phyloP scores from a whole-genome alignment of 306 rosid species.

The Citrullus mucosospermus region DNA sequence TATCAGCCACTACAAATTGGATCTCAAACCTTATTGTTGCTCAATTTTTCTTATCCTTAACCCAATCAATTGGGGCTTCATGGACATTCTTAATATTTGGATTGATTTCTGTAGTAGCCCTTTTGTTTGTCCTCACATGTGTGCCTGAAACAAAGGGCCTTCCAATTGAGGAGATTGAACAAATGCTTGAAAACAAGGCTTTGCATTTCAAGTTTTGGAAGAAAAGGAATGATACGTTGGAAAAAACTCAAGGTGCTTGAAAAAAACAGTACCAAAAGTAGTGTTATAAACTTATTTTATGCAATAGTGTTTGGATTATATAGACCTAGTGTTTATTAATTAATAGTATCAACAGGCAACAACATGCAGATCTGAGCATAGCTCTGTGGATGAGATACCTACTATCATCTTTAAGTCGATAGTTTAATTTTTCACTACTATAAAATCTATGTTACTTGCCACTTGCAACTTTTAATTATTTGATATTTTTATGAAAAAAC shows the following conservation, averaged over 20 bases:
- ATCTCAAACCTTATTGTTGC: conserved; percentile 56
- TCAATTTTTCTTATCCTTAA: conserved; percentile 51
- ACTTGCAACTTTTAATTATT: no score
- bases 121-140: conserved; percentile 31
- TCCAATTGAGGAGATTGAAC: conserved; percentile 57
- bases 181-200: conserved; percentile 33
- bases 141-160: conserved; percentile 68
- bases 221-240: background rate
- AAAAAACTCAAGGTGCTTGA: conserved; percentile 5
- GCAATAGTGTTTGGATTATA: background rate
- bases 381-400: background rate
- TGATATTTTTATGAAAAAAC: no score
- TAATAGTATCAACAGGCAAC: no score
- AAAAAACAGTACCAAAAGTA: background rate
- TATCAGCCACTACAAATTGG: conserved; percentile 79
- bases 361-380: background rate
- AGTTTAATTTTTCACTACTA: no score
- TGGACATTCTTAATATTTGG: conserved; percentile 61
- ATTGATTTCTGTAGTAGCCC: conserved; percentile 53
- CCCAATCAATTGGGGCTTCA: conserved; percentile 30
- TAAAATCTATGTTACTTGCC: no score
- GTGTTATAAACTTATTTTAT: background rate
- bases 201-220: conserved; percentile 39
- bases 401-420: background rate
- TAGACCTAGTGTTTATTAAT: background rate